These are phyloP conservation scores for Erythrobasidium yunnanense DNA, from an alignment of 768 basidiomycete genomes.

Conservation along the genomic window DNA sequence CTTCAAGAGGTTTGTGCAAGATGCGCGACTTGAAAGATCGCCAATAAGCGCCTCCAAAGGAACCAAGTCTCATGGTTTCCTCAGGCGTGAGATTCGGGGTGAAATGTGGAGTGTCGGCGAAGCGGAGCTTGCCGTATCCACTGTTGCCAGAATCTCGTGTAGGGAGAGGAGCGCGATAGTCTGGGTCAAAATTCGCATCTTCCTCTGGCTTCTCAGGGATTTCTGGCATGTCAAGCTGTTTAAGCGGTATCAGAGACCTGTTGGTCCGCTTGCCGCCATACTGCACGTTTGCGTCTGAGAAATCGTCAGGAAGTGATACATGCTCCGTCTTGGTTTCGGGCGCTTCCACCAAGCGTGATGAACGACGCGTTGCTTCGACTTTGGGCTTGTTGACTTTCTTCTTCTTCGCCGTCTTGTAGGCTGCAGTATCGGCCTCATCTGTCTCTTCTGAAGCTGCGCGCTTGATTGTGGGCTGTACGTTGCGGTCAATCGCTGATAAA, in stretches of 20 bases:
- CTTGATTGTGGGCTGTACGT: not conserved
- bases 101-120: conserved; percentile 21
- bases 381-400: not conserved
- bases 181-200: conserved; percentile 7
- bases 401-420: not conserved
- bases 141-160: not conserved
- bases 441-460: not conserved
- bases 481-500: not conserved
- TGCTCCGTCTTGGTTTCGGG: not conserved
- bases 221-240: conserved; percentile 9
- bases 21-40: conserved; percentile 1
- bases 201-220: not conserved
- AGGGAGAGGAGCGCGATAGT: conserved; percentile 21
- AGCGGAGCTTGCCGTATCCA: conserved; percentile 14
- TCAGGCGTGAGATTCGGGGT: conserved; percentile 13
- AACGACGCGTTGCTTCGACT: not conserved
- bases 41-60: conserved; percentile 19
- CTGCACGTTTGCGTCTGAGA: conserved; percentile 7
- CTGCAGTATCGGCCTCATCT: not conserved
- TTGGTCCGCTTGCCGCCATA: too few relatives aligned
- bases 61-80: conserved; percentile 12
- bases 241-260: not conserved
- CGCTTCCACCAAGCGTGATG: not conserved
- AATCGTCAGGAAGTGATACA: conserved; percentile 18
- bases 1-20: not conserved